Base-by-base conservation (phyloP, 2,329 filamentous ascomycete species). In the Xylaria arbuscula region DNA sequence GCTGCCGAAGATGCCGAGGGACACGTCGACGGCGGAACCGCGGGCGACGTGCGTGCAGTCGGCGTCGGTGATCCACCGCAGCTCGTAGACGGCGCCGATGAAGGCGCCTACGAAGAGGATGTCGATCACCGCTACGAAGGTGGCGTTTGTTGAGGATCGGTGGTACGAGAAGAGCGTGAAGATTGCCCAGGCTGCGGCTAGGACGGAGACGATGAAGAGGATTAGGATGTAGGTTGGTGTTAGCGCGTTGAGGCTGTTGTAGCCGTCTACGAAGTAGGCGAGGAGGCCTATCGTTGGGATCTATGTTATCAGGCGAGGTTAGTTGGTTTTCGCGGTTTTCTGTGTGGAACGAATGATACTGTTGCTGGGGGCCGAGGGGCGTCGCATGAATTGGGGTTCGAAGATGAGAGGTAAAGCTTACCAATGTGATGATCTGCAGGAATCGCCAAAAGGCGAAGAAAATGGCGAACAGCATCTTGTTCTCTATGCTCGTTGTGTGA, bases 271-370 rank as follows among this genome's bases (percentile, higher is more conserved):
- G 77, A 91, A 91, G 83, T 86, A 91, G 74, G 87, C 85, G 62
- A 90, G 86, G 86, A 91, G 90, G 80, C 89, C 89, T 79, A 91
- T 84, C 28, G 82, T 85, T 51, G 88, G 88, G 77, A 90, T 89
- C 89, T 91, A 57, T 48, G 19, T 34, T 34, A n/a, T n/a, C 51
- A 38, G 2, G 15, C n/a, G 32, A 11, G 48, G 47, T 68, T 55
- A 60, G 56, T 32, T 64, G 2, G 10, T 7, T 45, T 17, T 38
- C 19, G 24, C n/a, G 22, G 6, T 19, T 15, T 8, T 63, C 17
- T 5, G 38, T 24, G 34, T 28, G 5, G 5, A 28, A 28, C 28
- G 28, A 28, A 28, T 5, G 2, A 62, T 15, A 53, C 3, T 58
- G 17, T 42, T 42, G 36, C 51, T 45, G 48, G 13, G 15, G 15